phyloP scores from a whole-genome alignment of 2,329 filamentous ascomycete genomes.

The Elsinoe fawcettii region DNA sequence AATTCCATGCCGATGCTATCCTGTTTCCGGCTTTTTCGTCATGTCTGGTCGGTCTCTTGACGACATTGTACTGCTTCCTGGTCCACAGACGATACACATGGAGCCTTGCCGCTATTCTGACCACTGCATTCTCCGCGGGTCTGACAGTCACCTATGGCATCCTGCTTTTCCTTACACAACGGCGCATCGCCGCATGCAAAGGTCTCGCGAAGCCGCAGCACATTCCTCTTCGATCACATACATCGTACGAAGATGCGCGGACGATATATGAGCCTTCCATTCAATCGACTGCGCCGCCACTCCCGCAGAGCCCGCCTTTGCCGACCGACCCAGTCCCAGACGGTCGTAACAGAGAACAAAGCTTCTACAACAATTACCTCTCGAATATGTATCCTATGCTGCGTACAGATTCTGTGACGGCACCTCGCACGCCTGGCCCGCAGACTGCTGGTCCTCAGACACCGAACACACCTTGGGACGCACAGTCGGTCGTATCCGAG shows the following conservation, averaged over 20 bases:
- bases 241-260: slow-evolving; percentile 15
- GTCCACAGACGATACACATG: slow-evolving; percentile 36
- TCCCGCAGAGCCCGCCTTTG: neutral
- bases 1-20: slow-evolving; percentile 42
- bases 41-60: slow-evolving; percentile 41
- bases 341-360: slow-evolving; percentile 8
- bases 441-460: slow-evolving; percentile 7
- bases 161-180: slow-evolving; percentile 38
- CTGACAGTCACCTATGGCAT: slow-evolving; percentile 36
- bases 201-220: slow-evolving; percentile 17
- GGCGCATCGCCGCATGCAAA: slow-evolving; percentile 31
- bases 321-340: slow-evolving; percentile 27
- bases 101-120: slow-evolving; percentile 37
- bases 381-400: slow-evolving; percentile 39
- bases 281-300: neutral
- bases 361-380: slow-evolving; percentile 39
- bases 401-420: neutral
- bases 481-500: slow-evolving; percentile 5
- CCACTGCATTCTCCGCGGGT: slow-evolving; percentile 34
- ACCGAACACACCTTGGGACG: slow-evolving; percentile 4
- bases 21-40: slow-evolving; percentile 39
- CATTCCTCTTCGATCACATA: slow-evolving; percentile 16
- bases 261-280: neutral
- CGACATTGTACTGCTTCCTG: slow-evolving; percentile 42
- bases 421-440: slow-evolving; percentile 2